Evolutionary conservation across 169 alveolate species (phyloP).

Genomic region (Plasmodium inui): DNA sequence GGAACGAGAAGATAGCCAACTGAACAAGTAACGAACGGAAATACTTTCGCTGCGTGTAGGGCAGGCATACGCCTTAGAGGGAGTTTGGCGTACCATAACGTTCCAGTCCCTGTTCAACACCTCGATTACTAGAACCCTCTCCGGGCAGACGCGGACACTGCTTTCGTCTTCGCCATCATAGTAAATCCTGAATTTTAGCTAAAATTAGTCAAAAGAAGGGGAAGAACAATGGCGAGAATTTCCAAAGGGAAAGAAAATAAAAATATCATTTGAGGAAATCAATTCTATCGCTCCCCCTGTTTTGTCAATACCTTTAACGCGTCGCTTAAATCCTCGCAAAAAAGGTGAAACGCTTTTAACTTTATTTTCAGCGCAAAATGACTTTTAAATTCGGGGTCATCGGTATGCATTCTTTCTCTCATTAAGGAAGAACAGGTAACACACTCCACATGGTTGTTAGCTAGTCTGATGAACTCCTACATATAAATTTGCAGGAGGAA

Average conservation of each 20-base stretch:
- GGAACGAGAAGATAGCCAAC: background rate
- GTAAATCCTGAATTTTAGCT: slow-evolving; percentile 29
- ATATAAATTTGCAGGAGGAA: background rate
- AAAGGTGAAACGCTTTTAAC: slow-evolving; percentile 44
- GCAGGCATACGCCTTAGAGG: background rate
- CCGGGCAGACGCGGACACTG: background rate
- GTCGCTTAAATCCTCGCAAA: background rate
- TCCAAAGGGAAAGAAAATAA: background rate
- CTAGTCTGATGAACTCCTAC: background rate
- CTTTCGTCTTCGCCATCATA: slow-evolving; percentile 56
- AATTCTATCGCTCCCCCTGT: background rate
- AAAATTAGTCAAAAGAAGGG: background rate
- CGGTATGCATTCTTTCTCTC: slow-evolving; percentile 17
- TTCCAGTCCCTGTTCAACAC: slow-evolving; percentile 7
- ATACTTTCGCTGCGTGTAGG: background rate
- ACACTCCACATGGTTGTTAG: background rate
- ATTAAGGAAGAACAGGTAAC: background rate
- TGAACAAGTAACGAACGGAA: background rate
- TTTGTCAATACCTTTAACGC: slow-evolving; percentile 6
- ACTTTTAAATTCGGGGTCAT: slow-evolving; percentile 9
- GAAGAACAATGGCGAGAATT: background rate
- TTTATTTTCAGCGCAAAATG: slow-evolving; percentile 57
- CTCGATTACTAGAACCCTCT: slow-evolving; percentile 27
- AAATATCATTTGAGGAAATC: background rate
- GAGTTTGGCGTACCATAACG: slow-evolving; percentile 6